Base-by-base conservation (phyloP, 495 filamentous ascomycete genomes). In the Diplogelasinospora grovesii region DNA sequence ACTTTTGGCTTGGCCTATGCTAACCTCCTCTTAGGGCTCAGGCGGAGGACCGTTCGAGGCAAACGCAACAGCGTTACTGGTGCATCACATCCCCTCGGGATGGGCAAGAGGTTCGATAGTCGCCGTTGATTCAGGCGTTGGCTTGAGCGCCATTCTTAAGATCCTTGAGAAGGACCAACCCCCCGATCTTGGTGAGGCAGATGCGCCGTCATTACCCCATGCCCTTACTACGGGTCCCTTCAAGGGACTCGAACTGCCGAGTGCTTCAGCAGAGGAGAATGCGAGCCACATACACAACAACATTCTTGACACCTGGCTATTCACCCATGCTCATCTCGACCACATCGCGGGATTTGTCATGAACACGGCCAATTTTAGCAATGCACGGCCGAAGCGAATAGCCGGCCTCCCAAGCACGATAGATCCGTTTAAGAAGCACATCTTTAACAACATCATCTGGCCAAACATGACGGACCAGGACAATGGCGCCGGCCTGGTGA, bases 381-480 rank as follows among this genome's bases (percentile, higher is more conserved):
- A 80, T 22, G 70, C 68, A 29, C 75, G 76, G 10, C 85, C 86
- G 5, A 98, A 96, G 57, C 71, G 81, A 15, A 64, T 98, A 8
- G 87, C 89, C 4, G 92, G 83, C 6, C 64, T 96, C 2, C 88
- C 89, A 0, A 81, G 77, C 13, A 90, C 89, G 23, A 86, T 98
- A 29, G 69, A 81, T 10, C 89, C 89, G 3, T 78, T 98, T 57
- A 95, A 95, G 55, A 77, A 71, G 8, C 89, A 98, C 60, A 83
- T 98, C 41, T 98, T 97, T 68, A 98, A 98, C 64, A 89, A 95
- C 54, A 61, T 96, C 30, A 93, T 98, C 36, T 98, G 93, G 93
- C 92, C 92, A 0, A 98, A 98, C 49, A 68, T 98, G 23, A 92
- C 88, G 1, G 89, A 97, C 61, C 93, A 98, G 65, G 89, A 94